These are phyloP conservation scores for Suillus fuscotomentosus DNA, from an alignment of 768 basidiomycete genomes.

Conservation along the genomic window DNA sequence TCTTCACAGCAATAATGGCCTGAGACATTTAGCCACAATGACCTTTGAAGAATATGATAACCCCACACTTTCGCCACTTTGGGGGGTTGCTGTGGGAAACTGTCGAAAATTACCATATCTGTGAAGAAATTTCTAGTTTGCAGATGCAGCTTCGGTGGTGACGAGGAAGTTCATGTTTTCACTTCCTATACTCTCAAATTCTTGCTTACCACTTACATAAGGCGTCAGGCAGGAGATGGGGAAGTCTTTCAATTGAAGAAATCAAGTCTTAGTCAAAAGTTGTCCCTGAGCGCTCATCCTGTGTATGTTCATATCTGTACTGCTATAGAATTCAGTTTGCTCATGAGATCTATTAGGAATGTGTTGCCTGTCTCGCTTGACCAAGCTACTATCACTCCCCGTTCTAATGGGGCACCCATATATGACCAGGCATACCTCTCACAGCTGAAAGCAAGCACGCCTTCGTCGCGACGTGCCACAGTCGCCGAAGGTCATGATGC, in stretches of 20 bases:
- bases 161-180: conserved; percentile 52
- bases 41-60: no score
- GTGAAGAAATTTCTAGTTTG: no score
- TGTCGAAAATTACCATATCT: no score
- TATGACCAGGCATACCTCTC: conserved; percentile 75
- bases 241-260: conserved; percentile 81
- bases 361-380: conserved; percentile 48
- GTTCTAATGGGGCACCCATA: conserved; percentile 48
- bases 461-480: conserved; percentile 45
- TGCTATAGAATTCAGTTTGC: conserved; percentile 8
- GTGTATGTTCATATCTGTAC: conserved; percentile 34
- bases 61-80: no score
- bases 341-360: conserved; percentile 31
- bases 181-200: conserved; percentile 6
- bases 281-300: conserved; percentile 55
- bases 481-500: conserved; percentile 43
- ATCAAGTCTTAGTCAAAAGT: conserved; percentile 68
- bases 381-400: conserved; percentile 49
- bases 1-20: no score
- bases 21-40: no score
- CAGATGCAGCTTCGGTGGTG: conserved; percentile 53
- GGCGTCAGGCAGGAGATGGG: conserved; percentile 49
- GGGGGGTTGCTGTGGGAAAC: no score
- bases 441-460: conserved; percentile 78
- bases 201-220: conserved; percentile 29